Evolutionary conservation across 2,329 filamentous ascomycete genomes (phyloP).

Genomic region (Fusarium pilosicola): DNA sequence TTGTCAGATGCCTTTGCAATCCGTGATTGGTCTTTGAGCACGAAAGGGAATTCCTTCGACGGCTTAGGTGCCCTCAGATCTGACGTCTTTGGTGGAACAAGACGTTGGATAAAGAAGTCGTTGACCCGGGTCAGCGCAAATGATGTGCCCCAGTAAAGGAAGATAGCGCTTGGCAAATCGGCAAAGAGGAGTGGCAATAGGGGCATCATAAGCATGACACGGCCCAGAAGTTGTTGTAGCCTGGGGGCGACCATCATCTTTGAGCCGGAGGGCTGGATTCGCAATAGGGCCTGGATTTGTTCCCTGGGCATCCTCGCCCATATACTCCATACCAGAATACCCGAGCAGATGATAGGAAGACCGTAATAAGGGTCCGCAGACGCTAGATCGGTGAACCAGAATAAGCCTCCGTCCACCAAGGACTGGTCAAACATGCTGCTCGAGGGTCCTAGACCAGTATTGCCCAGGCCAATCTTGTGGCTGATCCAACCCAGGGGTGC

Average conservation of each 20-base stretch:
- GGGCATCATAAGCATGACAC: constrained; percentile 48
- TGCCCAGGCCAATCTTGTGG: constrained; percentile 45
- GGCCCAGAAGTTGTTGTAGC: constrained; percentile 43
- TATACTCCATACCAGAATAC: constrained; percentile 43
- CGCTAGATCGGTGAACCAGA: constrained; percentile 67
- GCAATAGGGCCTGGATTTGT: constrained; percentile 43
- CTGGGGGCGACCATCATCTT: constrained; percentile 35
- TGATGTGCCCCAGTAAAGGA: constrained; percentile 54
- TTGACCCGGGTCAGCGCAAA: constrained; percentile 51
- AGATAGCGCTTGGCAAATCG: constrained; percentile 53
- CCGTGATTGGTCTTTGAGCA: constrained; percentile 20
- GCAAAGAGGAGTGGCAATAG: constrained; percentile 48
- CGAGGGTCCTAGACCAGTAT: constrained; percentile 39
- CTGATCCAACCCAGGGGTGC: constrained; percentile 47
- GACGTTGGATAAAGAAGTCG: constrained; percentile 42
- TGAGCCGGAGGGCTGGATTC: constrained; percentile 19
- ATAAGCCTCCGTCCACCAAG: constrained; percentile 60
- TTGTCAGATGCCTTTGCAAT: background rate
- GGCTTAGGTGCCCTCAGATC: constrained; percentile 28
- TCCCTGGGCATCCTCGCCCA: constrained; percentile 46
- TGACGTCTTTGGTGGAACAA: constrained; percentile 29
- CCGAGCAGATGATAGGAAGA: constrained; percentile 55
- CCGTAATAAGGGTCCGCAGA: constrained; percentile 61
- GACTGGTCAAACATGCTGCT: constrained; percentile 49
- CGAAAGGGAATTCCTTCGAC: constrained; percentile 32